phyloP scores from a whole-genome alignment of 768 basidiomycete genomes.

The Rhodosporidiobolus odoratus region DNA sequence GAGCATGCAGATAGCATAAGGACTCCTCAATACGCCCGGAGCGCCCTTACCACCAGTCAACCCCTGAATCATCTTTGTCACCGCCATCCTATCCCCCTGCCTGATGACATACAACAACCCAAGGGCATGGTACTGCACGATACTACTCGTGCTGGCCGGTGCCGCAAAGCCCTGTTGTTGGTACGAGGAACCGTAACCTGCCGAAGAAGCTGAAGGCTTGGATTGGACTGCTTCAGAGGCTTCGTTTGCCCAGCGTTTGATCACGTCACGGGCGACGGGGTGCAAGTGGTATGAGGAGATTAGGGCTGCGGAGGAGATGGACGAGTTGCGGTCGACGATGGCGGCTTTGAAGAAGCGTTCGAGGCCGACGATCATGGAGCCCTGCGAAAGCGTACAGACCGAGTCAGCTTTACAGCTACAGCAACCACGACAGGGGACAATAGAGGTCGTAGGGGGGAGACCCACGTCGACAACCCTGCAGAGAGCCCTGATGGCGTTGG shows the following conservation, averaged over 20 bases:
- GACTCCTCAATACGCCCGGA: conserved; percentile 79
- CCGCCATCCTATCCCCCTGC: conserved; percentile 96
- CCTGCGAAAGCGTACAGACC: conserved; percentile 52
- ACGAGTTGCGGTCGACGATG: conserved; percentile 91
- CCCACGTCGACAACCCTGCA: conserved; percentile 95
- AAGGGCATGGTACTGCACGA: conserved; percentile 94
- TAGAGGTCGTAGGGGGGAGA: conserved; percentile 35
- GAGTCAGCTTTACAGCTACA: conserved; percentile 1
- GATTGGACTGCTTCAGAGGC: conserved; percentile 91
- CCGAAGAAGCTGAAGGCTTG: conserved; percentile 63
- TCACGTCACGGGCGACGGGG: conserved; percentile 87
- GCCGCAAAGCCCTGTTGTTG: conserved; percentile 60
- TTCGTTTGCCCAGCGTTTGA: conserved; percentile 99
- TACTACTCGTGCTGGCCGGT: conserved; percentile 79
- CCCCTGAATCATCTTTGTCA: conserved; percentile 99
- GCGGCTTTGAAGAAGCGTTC: conserved; percentile 99
- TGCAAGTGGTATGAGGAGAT: conserved; percentile 87
- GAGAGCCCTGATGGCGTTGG: conserved; percentile 92
- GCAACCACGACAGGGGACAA: background rate
- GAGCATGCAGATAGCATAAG: conserved; percentile 97
- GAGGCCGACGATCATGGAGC: conserved; percentile 98
- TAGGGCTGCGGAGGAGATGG: conserved; percentile 91
- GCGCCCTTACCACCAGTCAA: conserved; percentile 74
- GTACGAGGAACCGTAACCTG: conserved; percentile 56
- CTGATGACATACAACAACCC: conserved; percentile 90